These are phyloP conservation scores for Chrysanthemum lavandulifolium DNA, from an alignment of 129 eudicot genomes.

Conservation along the genomic window DNA sequence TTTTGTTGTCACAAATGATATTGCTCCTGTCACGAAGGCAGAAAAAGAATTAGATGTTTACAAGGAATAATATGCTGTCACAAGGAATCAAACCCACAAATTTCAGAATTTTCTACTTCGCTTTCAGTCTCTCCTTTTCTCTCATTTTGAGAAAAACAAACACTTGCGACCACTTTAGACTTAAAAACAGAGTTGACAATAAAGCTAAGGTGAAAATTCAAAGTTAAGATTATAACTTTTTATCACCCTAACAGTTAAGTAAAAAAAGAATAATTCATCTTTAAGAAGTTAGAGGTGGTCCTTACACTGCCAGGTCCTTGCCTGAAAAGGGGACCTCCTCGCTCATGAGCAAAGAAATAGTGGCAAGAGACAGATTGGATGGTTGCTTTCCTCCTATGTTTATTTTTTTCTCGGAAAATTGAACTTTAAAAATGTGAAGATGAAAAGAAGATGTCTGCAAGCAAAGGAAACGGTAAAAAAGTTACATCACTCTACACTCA, in stretches of 20 bases:
- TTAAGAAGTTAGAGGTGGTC: constrained; percentile 20
- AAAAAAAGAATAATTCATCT: constrained; percentile 5
- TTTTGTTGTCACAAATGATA: constrained; percentile 82
- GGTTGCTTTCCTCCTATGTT: constrained; percentile 94
- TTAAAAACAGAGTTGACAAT: constrained; percentile 2
- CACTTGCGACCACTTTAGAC: constrained; percentile 17
- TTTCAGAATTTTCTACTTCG: neutral
- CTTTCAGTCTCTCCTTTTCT: constrained; percentile 10
- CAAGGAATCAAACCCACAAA: constrained; percentile 15
- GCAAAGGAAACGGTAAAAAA: constrained; percentile 21
- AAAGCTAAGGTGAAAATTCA: neutral
- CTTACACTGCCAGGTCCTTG: constrained; percentile 63
- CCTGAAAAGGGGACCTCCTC: constrained; percentile 81
- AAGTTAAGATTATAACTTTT: neutral
- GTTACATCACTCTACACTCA: constrained; percentile 6
- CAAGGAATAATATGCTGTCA: neutral
- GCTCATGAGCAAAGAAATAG: constrained; percentile 65
- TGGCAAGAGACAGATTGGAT: constrained; percentile 66
- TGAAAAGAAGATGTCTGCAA: constrained; percentile 91
- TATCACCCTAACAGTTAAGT: neutral
- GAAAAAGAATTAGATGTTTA: constrained; percentile 22
- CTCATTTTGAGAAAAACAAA: neutral
- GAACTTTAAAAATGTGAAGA: constrained; percentile 86
- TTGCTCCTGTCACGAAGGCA: constrained; percentile 73
- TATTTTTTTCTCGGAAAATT: constrained; percentile 66